A percentile compares a stretch with the other conserved stretches of the same genome.
phyloP scores from a whole-genome alignment of 805 yeast species.

The Lipomyces anomalus region DNA sequence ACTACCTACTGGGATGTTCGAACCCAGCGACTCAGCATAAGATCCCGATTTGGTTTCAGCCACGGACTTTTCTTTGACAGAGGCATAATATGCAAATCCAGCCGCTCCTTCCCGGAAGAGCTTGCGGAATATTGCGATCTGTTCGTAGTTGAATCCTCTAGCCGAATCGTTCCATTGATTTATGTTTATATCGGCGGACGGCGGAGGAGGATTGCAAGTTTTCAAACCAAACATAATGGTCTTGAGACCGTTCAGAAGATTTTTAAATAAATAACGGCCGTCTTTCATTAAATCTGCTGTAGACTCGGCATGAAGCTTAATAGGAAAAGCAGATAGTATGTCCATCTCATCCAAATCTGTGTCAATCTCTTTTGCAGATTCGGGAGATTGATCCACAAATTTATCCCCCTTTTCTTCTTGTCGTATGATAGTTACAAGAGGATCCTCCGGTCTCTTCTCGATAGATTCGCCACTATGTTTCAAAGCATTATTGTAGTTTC shows the following conservation, averaged over 20 bases:
- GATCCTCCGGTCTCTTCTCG: slow-evolving; percentile 21
- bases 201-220: slow-evolving; percentile 79
- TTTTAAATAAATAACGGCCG: slow-evolving; percentile 80
- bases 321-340: slow-evolving; percentile 47
- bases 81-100: slow-evolving; percentile 73
- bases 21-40: slow-evolving; percentile 63
- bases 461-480: slow-evolving; percentile 12
- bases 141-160: slow-evolving; percentile 76
- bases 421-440: slow-evolving; percentile 15
- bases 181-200: slow-evolving; percentile 41
- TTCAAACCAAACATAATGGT: slow-evolving; percentile 85
- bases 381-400: slow-evolving; percentile 22
- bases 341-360: slow-evolving; percentile 37
- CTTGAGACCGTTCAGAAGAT: slow-evolving; percentile 82
- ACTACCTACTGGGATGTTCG: slow-evolving; percentile 76
- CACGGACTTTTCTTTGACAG: slow-evolving; percentile 29
- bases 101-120: slow-evolving; percentile 79
- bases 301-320: slow-evolving; percentile 48
- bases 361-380: slow-evolving; percentile 8
- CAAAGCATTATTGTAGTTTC: slow-evolving; percentile 46
- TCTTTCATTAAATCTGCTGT: slow-evolving; percentile 57
- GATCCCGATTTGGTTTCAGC: slow-evolving; percentile 33
- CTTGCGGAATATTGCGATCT: slow-evolving; percentile 65
- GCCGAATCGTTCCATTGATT: slow-evolving; percentile 81
- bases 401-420: slow-evolving; percentile 22